Percentiles rank a stretch among this genome's conserved stretches.
phyloP scores from a whole-genome alignment of 1,284 basidiomycete species.

The Ceratobasidium sp. region DNA sequence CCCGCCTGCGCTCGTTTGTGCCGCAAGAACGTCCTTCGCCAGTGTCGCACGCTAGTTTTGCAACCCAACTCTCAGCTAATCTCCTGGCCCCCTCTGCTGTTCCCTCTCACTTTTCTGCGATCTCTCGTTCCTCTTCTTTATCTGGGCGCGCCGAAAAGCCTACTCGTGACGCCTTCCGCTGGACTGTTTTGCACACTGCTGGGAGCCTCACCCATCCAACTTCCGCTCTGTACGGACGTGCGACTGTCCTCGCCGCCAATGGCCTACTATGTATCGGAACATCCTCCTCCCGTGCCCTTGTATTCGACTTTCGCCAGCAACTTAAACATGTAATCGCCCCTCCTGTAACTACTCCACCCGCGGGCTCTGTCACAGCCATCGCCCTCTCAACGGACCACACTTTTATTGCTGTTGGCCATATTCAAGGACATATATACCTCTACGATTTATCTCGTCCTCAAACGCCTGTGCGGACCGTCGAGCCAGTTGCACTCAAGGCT shows the following conservation, averaged over 20 bases:
- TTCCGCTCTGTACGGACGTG: slow-evolving; percentile 66
- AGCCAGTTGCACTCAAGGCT: slow-evolving; percentile 72
- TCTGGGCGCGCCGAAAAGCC: slow-evolving; percentile 62
- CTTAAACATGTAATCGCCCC: slow-evolving; percentile 68
- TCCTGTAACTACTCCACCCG: slow-evolving; percentile 59
- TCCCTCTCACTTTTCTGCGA: slow-evolving; percentile 73
- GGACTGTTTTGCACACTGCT: slow-evolving; percentile 76
- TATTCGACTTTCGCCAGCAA: slow-evolving; percentile 93
- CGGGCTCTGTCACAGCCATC: slow-evolving; percentile 89
- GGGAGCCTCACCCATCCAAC: slow-evolving; percentile 64
- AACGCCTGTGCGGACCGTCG: slow-evolving; percentile 72
- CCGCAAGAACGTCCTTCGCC: slow-evolving; percentile 62
- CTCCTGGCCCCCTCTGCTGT: slow-evolving; percentile 61
- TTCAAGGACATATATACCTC: slow-evolving; percentile 85
- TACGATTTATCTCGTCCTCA: slow-evolving; percentile 83
- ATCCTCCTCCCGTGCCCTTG: slow-evolving; percentile 76
- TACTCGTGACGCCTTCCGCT: slow-evolving; percentile 74
- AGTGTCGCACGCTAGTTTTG: slow-evolving; percentile 62
- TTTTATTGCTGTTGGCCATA: slow-evolving; percentile 90
- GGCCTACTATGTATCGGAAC: slow-evolving; percentile 93
- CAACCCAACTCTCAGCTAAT: slow-evolving; percentile 59
- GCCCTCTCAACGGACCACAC: slow-evolving; percentile 95
- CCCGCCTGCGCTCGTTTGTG: slow-evolving; percentile 78
- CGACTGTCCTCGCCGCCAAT: slow-evolving; percentile 85
- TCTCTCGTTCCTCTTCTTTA: slow-evolving; percentile 73